phyloP scores from a whole-genome alignment of 306 rosid genomes.

The Hippophae tibetana region DNA sequence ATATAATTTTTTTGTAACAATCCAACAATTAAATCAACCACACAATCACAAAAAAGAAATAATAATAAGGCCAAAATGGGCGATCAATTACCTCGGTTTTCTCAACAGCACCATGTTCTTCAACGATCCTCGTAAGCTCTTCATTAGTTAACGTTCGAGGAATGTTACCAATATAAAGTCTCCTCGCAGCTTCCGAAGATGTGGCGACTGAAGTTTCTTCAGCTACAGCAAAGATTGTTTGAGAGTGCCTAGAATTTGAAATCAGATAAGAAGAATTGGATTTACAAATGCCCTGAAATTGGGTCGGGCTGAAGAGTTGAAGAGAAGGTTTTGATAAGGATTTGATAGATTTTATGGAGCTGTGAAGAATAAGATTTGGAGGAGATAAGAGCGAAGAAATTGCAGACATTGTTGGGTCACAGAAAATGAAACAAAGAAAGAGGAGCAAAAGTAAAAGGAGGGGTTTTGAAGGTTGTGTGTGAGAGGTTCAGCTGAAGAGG shows the following conservation, averaged over 20 bases:
- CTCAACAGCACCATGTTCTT: slow-evolving; percentile 81
- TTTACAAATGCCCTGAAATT: slow-evolving; percentile 20
- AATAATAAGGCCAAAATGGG: background rate
- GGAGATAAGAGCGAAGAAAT: slow-evolving; percentile 40
- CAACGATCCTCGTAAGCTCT: slow-evolving; percentile 54
- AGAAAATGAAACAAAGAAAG: background rate
- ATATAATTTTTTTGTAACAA: background rate
- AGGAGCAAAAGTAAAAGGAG: background rate
- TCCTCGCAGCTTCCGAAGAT: slow-evolving; percentile 45
- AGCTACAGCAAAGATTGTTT: slow-evolving; percentile 45
- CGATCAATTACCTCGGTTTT: slow-evolving; percentile 52
- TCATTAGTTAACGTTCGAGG: slow-evolving; percentile 57
- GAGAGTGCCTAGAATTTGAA: slow-evolving; percentile 10
- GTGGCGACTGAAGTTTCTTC: slow-evolving; percentile 39
- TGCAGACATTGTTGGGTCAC: slow-evolving; percentile 42
- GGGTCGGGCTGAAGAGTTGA: slow-evolving; percentile 23
- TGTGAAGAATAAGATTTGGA: slow-evolving; percentile 33
- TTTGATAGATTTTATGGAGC: slow-evolving; percentile 23
- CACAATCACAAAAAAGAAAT: background rate
- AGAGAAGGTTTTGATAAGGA: slow-evolving; percentile 21
- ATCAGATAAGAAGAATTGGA: slow-evolving; percentile 16
- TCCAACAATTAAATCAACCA: background rate
- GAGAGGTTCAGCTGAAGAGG: too few species aligned
- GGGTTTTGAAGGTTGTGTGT: background rate
- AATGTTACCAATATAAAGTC: slow-evolving; percentile 78